Base-by-base conservation (phyloP, 352 stramenopile species). In the Phytophthora fragariaefolia region DNA sequence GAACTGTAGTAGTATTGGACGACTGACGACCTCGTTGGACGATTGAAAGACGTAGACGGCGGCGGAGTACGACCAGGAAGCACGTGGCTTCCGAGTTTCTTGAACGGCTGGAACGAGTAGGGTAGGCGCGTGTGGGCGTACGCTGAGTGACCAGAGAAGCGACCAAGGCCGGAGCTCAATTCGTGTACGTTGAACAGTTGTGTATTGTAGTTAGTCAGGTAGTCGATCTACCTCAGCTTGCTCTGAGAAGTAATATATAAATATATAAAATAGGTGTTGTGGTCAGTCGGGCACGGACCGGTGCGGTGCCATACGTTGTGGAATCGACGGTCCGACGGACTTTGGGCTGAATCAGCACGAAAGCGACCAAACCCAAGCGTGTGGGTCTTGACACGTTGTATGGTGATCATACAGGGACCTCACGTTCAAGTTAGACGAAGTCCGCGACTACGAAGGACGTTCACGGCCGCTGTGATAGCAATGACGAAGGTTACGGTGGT, bases 111-210 rank as follows among this genome's bases (percentile, higher is more conserved):
- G 6, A 17, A 48, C 42, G n/a, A 48, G 42, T 48, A 48, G 18
- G 42, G 42, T 24, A 48, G 42, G 42, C 42, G 42, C 20, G 42
- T 26, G 42, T 48, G 42, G 42, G 42, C 42, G 42, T 48, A 47
- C 42, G 24, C 42, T 18, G 42, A 48, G 42, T 48, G 42, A 18
- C 34, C 18, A 42, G 34, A 42, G 34, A 20, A 12, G 34, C 13
- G 13, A 17, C 8, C 6, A 42, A 18, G 34, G 15, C 6, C 34
- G 15, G 34, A 42, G 3, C 34, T 9, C 34, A 20, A 7, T 18
- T 42, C 34, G 15, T 42, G 13, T 6, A 42, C 34, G 34, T 12
- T 17, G 18, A 17, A 6, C 18, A 42, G 34, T 20, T 1, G 13
- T 42, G 15, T 42, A 42, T 42, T 42, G 34, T 42, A 42, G 34